Conservation (phyloP, 306 rosid genomes). For the Luffa acutangula region DNA sequence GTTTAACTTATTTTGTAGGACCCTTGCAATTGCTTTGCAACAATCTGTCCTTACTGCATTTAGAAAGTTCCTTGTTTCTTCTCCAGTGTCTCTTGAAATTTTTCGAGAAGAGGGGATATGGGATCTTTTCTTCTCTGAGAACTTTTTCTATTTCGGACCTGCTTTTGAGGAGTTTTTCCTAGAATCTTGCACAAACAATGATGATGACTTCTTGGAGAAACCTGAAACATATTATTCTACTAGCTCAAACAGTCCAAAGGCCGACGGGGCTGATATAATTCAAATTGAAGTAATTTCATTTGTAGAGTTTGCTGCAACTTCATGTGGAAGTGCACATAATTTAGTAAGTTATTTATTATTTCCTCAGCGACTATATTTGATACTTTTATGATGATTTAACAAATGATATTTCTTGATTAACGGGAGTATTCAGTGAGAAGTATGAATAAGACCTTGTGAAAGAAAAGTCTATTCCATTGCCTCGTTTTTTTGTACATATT, state of each 20-base stretch:
- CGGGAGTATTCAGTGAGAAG: neutral
- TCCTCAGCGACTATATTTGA: constrained; percentile 1
- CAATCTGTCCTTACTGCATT: constrained; percentile 49
- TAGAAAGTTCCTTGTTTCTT: constrained; percentile 57
- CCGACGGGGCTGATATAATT: constrained; percentile 44
- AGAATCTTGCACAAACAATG: constrained; percentile 20
- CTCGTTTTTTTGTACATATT: neutral
- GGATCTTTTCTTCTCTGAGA: constrained; percentile 88
- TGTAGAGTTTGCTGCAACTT: constrained; percentile 73
- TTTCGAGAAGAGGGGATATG: constrained; percentile 80
- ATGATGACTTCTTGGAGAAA: constrained; percentile 22
- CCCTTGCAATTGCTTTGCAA: constrained; percentile 62
- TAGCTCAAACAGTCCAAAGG: constrained; percentile 27
- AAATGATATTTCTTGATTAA: constrained; percentile 13
- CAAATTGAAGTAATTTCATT: constrained; percentile 72
- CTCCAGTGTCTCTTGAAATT: constrained; percentile 48
- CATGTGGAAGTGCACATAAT: constrained; percentile 52
- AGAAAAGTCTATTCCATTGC: neutral
- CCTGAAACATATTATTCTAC: constrained; percentile 36
- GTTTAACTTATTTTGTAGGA: constrained; percentile 40
- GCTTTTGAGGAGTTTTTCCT: constrained; percentile 36
- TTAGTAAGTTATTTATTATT: constrained; percentile 37
- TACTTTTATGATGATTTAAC: neutral
- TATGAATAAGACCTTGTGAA: neutral
- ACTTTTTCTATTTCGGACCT: constrained; percentile 63